These are phyloP conservation scores for Borovskyia barvae DNA, from an alignment of 208 protist species.

Conservation along the genomic window DNA sequence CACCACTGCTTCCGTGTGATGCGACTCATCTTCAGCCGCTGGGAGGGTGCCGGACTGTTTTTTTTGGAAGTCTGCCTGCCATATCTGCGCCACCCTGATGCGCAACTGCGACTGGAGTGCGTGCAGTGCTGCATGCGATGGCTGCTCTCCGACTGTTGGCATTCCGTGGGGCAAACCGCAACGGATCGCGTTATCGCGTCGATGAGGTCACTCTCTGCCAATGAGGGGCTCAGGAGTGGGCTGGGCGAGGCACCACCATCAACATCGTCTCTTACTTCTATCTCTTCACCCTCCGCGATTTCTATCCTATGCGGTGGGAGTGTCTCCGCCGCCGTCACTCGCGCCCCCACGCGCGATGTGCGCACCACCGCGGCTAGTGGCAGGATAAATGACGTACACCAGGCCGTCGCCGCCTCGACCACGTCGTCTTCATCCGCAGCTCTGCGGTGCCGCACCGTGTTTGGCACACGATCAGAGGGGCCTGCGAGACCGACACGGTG, in stretches of 20 bases:
- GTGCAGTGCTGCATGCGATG: slow-evolving; percentile 58
- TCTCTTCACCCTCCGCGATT: neutral
- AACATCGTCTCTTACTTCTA: no score
- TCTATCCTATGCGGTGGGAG: neutral
- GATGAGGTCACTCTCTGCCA: neutral
- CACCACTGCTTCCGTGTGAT: slow-evolving; percentile 68
- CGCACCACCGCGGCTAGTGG: slow-evolving; percentile 6
- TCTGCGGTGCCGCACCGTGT: slow-evolving; percentile 4
- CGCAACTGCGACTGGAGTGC: slow-evolving; percentile 52
- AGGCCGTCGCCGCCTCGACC: neutral
- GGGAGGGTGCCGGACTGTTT: slow-evolving; percentile 54
- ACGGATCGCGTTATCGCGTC: neutral
- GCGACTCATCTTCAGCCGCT: slow-evolving; percentile 46
- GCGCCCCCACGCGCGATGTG: slow-evolving; percentile 12
- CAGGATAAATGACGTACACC: no score
- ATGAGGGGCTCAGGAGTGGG: no score
- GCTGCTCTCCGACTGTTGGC: slow-evolving; percentile 35
- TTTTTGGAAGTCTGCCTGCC: slow-evolving; percentile 70
- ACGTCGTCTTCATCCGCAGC: neutral
- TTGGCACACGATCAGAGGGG: no score
- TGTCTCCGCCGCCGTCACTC: slow-evolving; percentile 20
- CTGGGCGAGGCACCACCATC: no score
- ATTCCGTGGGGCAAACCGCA: slow-evolving; percentile 8
- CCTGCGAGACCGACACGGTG: no score
- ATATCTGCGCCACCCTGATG: slow-evolving; percentile 63